Percentiles rank a stretch among this genome's conserved stretches.
These are phyloP conservation scores for Cucumis cinereus DNA, from an alignment of 306 rosid species.

Conservation along the genomic window DNA sequence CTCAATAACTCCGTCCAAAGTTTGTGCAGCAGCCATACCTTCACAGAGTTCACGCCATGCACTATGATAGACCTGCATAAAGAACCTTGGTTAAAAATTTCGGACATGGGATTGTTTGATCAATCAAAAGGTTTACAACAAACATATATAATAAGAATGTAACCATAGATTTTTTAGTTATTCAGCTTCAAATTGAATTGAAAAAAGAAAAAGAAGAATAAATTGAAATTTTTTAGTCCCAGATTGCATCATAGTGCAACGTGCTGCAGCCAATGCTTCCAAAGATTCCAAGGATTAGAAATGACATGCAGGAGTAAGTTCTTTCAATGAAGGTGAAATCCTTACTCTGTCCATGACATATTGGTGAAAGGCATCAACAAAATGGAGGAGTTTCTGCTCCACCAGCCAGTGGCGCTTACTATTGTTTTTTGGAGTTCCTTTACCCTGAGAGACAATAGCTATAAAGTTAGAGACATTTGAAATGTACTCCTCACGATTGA, in stretches of 20 bases:
- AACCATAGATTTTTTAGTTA: not conserved
- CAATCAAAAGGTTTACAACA: not conserved
- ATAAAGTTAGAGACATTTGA: not conserved
- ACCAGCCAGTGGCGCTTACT: constrained; percentile 79
- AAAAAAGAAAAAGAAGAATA: not conserved
- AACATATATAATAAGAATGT: not conserved
- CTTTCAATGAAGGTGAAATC: not conserved
- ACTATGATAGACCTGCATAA: constrained; percentile 91
- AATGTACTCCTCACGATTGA: constrained; percentile 5
- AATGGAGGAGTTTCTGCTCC: constrained; percentile 97
- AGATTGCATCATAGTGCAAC: not conserved
- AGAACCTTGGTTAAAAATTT: constrained; percentile 19
- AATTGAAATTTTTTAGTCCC: not conserved
- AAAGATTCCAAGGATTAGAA: not conserved
- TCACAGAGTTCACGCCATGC: constrained; percentile 96
- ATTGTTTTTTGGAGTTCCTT: constrained; percentile 39
- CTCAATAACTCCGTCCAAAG: constrained; percentile 91
- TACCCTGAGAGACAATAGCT: constrained; percentile 34
- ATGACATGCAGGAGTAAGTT: not conserved
- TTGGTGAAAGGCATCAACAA: constrained; percentile 97
- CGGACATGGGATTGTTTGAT: constrained; percentile 8
- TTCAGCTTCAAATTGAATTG: not conserved
- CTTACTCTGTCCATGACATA: constrained; percentile 96
- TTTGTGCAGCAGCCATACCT: constrained; percentile 68
- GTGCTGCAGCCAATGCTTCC: not conserved